Percentiles rank a stretch among this genome's conserved stretches.
phyloP scores from a whole-genome alignment of 108 stramenopile genomes.

The Thalassiosira profunda region DNA sequence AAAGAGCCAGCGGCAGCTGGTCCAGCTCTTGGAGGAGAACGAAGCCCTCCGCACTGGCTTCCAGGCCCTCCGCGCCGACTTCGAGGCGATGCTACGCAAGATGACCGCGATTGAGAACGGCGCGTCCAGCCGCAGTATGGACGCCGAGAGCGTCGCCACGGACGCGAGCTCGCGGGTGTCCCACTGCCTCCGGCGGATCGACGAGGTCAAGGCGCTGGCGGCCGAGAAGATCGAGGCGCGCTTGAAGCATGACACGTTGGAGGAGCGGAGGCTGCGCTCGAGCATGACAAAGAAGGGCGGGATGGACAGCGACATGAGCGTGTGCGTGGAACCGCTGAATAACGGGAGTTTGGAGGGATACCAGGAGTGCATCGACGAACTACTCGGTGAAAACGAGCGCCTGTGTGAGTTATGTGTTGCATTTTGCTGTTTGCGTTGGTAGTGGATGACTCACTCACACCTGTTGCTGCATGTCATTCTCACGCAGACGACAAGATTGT shows the following conservation, averaged over 20 bases:
- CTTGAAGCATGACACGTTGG: too few relatives aligned
- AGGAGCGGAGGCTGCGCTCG: too few relatives aligned
- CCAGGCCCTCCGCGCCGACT: neutral
- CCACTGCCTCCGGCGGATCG: neutral
- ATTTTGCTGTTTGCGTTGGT: neutral
- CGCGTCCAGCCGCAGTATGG: neutral
- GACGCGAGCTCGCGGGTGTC: neutral
- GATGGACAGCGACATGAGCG: too few relatives aligned
- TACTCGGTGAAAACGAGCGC: constrained; percentile 40
- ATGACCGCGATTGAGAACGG: neutral
- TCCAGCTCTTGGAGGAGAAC: neutral
- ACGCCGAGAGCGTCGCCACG: neutral
- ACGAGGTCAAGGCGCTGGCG: neutral
- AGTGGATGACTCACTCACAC: neutral
- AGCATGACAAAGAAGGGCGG: neutral
- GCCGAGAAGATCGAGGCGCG: neutral
- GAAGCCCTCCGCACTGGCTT: neutral
- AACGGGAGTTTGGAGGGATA: constrained; percentile 11
- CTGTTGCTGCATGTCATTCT: neutral
- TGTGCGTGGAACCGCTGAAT: constrained; percentile 3
- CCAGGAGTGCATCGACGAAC: constrained; percentile 27
- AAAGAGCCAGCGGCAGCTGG: too few relatives aligned
- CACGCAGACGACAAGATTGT: constrained; percentile 5
- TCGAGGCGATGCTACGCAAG: neutral
- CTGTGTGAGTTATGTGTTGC: constrained; percentile 9